A percentile compares a stretch with the other conserved stretches of the same genome.
Evolutionary conservation across 2,329 filamentous ascomycete genomes (phyloP).

Genomic region (Botrytis squamosa): DNA sequence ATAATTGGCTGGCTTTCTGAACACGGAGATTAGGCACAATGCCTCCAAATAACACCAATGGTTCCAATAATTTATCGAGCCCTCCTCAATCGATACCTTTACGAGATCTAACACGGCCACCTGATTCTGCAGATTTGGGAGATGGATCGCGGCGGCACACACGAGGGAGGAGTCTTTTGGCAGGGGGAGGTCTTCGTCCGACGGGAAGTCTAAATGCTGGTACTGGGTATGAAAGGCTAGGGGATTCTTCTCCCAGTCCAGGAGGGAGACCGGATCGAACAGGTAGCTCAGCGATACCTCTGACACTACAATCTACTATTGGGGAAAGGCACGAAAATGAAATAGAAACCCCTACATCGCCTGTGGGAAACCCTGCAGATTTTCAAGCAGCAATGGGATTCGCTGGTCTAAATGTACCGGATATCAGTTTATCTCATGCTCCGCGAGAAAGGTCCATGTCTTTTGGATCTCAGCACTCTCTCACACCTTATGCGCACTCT

Average conservation of each 20-base stretch:
- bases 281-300: conserved; percentile 22
- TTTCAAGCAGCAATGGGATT: conserved; percentile 40
- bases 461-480: conserved; percentile 33
- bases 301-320: conserved; percentile 21
- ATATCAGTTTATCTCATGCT: conserved; percentile 37
- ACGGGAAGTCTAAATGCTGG: conserved; percentile 29
- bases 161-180: conserved; percentile 38
- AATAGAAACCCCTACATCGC: conserved; percentile 31
- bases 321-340: conserved; percentile 25
- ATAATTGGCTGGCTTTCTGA: neutral
- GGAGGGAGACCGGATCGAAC: conserved; percentile 25
- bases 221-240: conserved; percentile 38
- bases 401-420: conserved; percentile 39
- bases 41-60: conserved; percentile 50
- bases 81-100: conserved; percentile 67
- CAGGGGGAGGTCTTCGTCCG: conserved; percentile 32
- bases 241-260: conserved; percentile 36
- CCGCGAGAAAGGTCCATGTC: conserved; percentile 30
- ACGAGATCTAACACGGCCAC: conserved; percentile 53
- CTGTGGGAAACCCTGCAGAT: conserved; percentile 36
- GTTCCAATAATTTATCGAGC: conserved; percentile 44
- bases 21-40: conserved; percentile 40
- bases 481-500: conserved; percentile 15
- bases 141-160: conserved; percentile 33
- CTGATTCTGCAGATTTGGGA: conserved; percentile 35